Base-by-base conservation (phyloP, 768 basidiomycete genomes). In the Pisolithus albus region DNA sequence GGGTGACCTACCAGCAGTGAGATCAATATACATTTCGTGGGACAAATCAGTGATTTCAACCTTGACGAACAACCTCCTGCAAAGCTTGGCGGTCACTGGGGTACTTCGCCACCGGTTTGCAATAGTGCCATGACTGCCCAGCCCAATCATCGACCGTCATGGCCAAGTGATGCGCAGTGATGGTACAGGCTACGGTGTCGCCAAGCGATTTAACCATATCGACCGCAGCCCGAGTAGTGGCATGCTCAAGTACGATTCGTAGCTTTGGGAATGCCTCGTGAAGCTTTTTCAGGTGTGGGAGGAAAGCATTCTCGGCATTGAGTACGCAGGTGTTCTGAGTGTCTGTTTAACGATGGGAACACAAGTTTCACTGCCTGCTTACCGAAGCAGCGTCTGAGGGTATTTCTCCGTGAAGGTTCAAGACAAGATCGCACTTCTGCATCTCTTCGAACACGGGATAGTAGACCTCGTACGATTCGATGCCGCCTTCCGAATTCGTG, bases 141-240 rank as follows among this genome's bases (percentile, higher is more conserved):
- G 93, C 93, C 84, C 94, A 97, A 59, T 93, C 89, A 68, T 99
- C 95, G 4, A 97, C 91, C 6, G 90, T 96, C 46, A 99, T 77
- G 26, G 80, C 83, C 42, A 99, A 81, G 66, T 99, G 96, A 69
- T 99, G 96, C 1, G 94, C 88, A 1, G 96, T 99, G 69, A 99
- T 97, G 7, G 92, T 90, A 68, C 96, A 98, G 18, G 84, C 95
- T 39, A 99, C 93, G 18, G 85, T 96, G 58, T 74, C 72, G 1
- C 82, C 93, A 54, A 83, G 79, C 42, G 75, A 70, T 70, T 88
- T 84, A 51, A 96, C 92, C 15, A 83, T 79, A 56, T 93, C 91
- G 11, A 97, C 81, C 1, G 95, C 92, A 23, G 88, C 90, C 39
- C 88, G 80, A 2, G 93, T 94, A 0, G 95, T 98, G 23, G 94